Conservation (phyloP, 768 basidiomycete species). For the Leccinum obscurum region DNA sequence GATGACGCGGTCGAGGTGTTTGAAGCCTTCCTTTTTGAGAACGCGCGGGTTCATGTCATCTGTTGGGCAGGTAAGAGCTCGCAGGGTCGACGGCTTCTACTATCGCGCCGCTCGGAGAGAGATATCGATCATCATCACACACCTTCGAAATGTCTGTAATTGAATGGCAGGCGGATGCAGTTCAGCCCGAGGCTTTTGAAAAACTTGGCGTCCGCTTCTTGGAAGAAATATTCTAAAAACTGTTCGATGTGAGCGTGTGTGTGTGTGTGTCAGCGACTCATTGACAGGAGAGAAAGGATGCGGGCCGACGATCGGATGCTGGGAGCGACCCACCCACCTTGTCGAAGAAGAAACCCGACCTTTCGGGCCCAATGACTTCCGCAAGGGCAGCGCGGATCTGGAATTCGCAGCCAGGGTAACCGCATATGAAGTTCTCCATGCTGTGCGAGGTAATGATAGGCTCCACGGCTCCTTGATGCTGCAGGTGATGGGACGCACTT, state of each 20-base stretch:
- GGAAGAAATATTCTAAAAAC: conserved; percentile 86
- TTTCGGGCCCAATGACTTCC: conserved; percentile 60
- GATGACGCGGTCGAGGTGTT: conserved; percentile 82
- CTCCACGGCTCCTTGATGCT: conserved; percentile 2
- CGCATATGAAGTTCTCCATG: conserved; percentile 79
- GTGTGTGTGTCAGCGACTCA: background rate
- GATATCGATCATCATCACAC: background rate
- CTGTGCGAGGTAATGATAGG: conserved; percentile 32
- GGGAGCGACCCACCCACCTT: conserved; percentile 47
- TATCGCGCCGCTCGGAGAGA: background rate
- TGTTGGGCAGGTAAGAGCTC: conserved; percentile 7
- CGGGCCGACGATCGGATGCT: background rate
- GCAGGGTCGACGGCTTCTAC: background rate
- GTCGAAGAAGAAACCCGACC: conserved; percentile 82
- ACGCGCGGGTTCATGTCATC: conserved; percentile 81
- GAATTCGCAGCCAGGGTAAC: conserved; percentile 79
- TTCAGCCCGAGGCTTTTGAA: conserved; percentile 80
- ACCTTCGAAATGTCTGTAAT: conserved; percentile 71
- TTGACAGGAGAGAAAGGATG: background rate
- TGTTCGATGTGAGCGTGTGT: conserved; percentile 25
- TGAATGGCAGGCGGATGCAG: conserved; percentile 74
- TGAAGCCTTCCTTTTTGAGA: conserved; percentile 72
- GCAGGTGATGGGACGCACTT: conserved; percentile 51
- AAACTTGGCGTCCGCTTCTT: conserved; percentile 70
- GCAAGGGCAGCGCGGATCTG: conserved; percentile 75